Evolutionary conservation across 306 rosid species (phyloP), one percentile per base, ranked within the genome.

Genomic region (Trifolium subterraneum): DNA sequence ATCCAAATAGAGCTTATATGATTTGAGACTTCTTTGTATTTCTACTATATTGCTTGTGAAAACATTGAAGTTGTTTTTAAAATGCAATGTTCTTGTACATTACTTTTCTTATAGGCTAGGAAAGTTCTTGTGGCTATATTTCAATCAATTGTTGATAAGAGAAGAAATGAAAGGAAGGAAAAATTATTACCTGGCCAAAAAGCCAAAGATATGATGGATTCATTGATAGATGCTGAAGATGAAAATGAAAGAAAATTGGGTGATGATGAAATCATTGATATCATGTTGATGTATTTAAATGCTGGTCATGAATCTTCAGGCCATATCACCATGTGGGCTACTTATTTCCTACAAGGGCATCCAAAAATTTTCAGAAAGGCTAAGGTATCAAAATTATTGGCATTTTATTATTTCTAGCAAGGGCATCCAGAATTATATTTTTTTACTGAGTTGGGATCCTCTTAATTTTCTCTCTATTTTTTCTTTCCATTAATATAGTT

Each of bases 271-370:
- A 86, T 93, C 20, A 90, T 90, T 68, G 97, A 93, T 70, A 64
- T 88, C 22, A 70, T 93, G 83, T 6, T 90, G 41, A 93, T 90
- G 98, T 93, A 93, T 42, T 85, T 93, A 82, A 90, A 93, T 74
- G 98, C 93, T 1, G 98, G 98, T 35, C 98, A 93, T 82, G 98
- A 93, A 66, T 93, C 98, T 80, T 93, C 96, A 1, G 98, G 90
- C 1, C 98, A 93, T 60, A 88, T 68, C 13, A 88, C 90, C 16
- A 93, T 89, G 93, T 93, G 98, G 98, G 81, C 97, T 0, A 60
- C 85, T 41, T 42, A 76, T 74, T 86, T 70, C 55, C 74, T 93
- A 0, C 83, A 85, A 62, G 47, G 74, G 54, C 86, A 89, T 61
- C 93, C 93, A 0, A 74, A 90, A 61, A 67, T 8, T 76, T 72